Base-by-base conservation (phyloP, 2,329 filamentous ascomycete species). In the Claviceps monticola region DNA sequence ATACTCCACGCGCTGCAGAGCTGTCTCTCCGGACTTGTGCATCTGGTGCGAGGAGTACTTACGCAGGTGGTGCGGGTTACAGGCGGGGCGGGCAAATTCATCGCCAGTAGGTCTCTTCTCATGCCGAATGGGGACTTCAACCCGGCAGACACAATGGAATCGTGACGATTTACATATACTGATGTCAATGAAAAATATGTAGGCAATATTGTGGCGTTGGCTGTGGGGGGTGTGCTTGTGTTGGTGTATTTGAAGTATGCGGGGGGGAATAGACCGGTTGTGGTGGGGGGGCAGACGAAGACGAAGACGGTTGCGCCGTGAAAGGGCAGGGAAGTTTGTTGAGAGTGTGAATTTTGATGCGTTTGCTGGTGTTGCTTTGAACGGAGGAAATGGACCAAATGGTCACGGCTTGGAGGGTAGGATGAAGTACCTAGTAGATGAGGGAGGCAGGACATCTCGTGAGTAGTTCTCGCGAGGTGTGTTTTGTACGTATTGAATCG, bases 41-140 rank as follows among this genome's bases (percentile, higher is more conserved):
- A 61, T 51, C 61, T 71, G 44, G 52, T 65, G 46, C 60, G 58
- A 42, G 66, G 71, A 50, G 58, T 71, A 17, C 49, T 66, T 43
- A 56, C 61, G 7, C 68, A 70, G 5, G 57, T 66, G 3, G 58
- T 68, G 11, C 64, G 71, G 16, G 58, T 71, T 16, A 60, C 66
- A 3, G 65, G 67, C 8, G 68, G 69, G 19, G 58, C 69, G 29
- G 64, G 66, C 54, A 69, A 68, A 51, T 71, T 71, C 53, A 49
- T 71, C 39, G 52, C 65, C 5, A 62, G 69, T 71, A 59, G 55
- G 66, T 61, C 9, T 48, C 5, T 5, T 8, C 9, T 11, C 1
- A 21, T 21, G 21, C 21, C 21, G 1, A 21, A 34, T 34, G 9
- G 4, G 29, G 4, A 34, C 9, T 4, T 11, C 4, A 34, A 11